phyloP scores from a whole-genome alignment of 1,139 yeast species.

The Sugiyamaella novakii region DNA sequence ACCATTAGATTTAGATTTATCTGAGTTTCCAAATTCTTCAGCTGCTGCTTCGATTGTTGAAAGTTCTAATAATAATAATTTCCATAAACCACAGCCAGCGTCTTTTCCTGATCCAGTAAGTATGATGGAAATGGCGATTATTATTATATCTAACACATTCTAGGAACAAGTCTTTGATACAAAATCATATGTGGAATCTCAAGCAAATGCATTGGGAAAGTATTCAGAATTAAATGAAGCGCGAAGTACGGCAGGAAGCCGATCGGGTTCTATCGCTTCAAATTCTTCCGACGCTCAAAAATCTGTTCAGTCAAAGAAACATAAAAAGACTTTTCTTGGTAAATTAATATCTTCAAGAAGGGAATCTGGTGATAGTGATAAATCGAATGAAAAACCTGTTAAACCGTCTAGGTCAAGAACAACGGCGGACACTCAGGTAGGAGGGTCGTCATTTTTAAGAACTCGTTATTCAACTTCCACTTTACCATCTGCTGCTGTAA shows the following conservation, averaged over 20 bases:
- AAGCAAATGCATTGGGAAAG: slow-evolving; percentile 1
- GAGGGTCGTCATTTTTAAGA: slow-evolving; percentile 9
- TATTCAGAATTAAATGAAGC: slow-evolving; percentile 7
- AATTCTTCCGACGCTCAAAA: slow-evolving; percentile 22
- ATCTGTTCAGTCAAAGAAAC: slow-evolving; percentile 21
- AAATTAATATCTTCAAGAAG: slow-evolving; percentile 32
- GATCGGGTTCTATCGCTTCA: slow-evolving; percentile 33
- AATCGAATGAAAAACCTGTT: not conserved
- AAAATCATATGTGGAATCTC: slow-evolving; percentile 16
- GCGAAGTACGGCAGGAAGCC: slow-evolving; percentile 17
- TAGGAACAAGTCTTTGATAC: slow-evolving; percentile 21
- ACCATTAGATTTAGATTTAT: slow-evolving; percentile 4
- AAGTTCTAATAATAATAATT: not conserved
- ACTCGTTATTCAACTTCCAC: slow-evolving; percentile 17
- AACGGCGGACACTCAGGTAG: not conserved
- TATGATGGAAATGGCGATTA: not conserved
- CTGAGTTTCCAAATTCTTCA: not conserved
- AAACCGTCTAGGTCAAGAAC: slow-evolving; percentile 8
- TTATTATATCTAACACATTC: slow-evolving; percentile 1
- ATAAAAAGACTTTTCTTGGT: slow-evolving; percentile 32
- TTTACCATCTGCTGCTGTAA: slow-evolving; percentile 1
- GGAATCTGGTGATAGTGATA: slow-evolving; percentile 29
- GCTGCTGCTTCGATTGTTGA: not conserved
- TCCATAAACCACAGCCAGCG: slow-evolving; percentile 16
- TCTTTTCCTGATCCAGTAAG: slow-evolving; percentile 26